Evolutionary conservation across 495 filamentous ascomycete species (phyloP).

Genomic region (Aspergillus sparsus): DNA sequence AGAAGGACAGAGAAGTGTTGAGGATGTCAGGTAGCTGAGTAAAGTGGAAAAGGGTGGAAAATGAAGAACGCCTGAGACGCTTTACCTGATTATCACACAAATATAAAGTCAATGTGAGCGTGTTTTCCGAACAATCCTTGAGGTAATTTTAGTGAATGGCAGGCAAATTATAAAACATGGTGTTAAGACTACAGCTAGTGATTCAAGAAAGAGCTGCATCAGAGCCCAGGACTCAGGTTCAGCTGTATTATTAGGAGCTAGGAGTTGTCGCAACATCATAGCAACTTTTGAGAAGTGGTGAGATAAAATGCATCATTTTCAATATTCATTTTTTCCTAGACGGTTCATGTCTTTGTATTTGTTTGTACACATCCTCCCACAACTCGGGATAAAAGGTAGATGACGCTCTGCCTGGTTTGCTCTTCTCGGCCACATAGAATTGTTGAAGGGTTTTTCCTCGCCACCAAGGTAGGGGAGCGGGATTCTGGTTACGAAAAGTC

Average conservation of each 20-base stretch:
- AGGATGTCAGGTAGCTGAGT: background rate
- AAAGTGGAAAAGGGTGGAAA: background rate
- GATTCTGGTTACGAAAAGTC: slow-evolving; percentile 41
- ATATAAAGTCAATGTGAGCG: background rate
- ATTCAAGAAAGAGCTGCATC: too few relatives aligned
- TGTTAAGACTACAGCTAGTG: too few relatives aligned
- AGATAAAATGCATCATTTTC: too few relatives aligned
- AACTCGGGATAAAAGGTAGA: slow-evolving; percentile 45
- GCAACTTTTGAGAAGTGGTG: too few relatives aligned
- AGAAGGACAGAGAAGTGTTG: background rate
- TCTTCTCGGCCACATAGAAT: slow-evolving; percentile 39
- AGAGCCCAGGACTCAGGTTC: too few relatives aligned
- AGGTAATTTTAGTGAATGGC: background rate
- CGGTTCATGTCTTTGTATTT: slow-evolving; percentile 32
- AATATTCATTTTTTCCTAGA: slow-evolving; percentile 12
- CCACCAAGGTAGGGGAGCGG: slow-evolving; percentile 38
- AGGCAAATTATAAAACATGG: background rate
- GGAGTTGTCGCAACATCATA: too few relatives aligned
- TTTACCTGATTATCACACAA: background rate
- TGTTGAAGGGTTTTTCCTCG: slow-evolving; percentile 30
- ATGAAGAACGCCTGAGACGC: background rate
- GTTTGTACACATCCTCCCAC: slow-evolving; percentile 43
- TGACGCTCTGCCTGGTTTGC: slow-evolving; percentile 37
- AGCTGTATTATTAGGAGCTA: too few relatives aligned
- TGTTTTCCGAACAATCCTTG: background rate